Conservation (phyloP, 495 filamentous ascomycete genomes). For the Sabuloglossum arenarium region DNA sequence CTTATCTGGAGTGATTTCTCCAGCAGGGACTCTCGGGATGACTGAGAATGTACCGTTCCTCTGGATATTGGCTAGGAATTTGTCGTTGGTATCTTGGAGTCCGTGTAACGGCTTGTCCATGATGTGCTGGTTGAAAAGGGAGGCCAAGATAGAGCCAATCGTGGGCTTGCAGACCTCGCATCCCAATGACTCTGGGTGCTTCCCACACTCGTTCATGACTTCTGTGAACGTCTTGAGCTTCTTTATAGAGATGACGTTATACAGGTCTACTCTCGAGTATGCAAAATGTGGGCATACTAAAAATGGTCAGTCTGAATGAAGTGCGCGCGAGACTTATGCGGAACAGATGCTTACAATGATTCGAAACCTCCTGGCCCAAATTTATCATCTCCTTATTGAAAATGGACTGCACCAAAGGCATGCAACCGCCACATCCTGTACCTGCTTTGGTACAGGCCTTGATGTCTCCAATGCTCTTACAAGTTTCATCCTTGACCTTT, state of each 20-base stretch:
- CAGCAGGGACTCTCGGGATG: slow-evolving; percentile 64
- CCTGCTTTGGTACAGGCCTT: slow-evolving; percentile 93
- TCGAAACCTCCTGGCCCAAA: slow-evolving; percentile 82
- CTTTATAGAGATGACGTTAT: slow-evolving; percentile 76
- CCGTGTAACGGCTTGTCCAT: slow-evolving; percentile 58
- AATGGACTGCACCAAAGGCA: slow-evolving; percentile 80
- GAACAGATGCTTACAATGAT: slow-evolving; percentile 31
- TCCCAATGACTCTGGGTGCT: slow-evolving; percentile 50
- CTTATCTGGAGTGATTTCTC: slow-evolving; percentile 84
- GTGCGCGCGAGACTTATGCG: background rate
- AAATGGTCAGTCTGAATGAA: slow-evolving; percentile 20
- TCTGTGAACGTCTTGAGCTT: slow-evolving; percentile 52
- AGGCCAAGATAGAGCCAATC: slow-evolving; percentile 67
- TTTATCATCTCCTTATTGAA: slow-evolving; percentile 84
- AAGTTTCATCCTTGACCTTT: slow-evolving; percentile 58
- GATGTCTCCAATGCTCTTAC: slow-evolving; percentile 69
- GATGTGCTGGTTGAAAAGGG: slow-evolving; percentile 69
- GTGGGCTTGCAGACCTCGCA: slow-evolving; percentile 87
- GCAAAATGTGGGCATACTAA: slow-evolving; percentile 56
- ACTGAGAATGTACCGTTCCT: slow-evolving; percentile 87
- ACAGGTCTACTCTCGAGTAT: slow-evolving; percentile 74
- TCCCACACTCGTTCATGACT: slow-evolving; percentile 69
- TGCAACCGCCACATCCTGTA: slow-evolving; percentile 84
- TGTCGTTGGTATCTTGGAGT: slow-evolving; percentile 86
- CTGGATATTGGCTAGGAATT: slow-evolving; percentile 87